phyloP scores from a whole-genome alignment of 2,329 filamentous ascomycete species.

The Exophiala mesophila region DNA sequence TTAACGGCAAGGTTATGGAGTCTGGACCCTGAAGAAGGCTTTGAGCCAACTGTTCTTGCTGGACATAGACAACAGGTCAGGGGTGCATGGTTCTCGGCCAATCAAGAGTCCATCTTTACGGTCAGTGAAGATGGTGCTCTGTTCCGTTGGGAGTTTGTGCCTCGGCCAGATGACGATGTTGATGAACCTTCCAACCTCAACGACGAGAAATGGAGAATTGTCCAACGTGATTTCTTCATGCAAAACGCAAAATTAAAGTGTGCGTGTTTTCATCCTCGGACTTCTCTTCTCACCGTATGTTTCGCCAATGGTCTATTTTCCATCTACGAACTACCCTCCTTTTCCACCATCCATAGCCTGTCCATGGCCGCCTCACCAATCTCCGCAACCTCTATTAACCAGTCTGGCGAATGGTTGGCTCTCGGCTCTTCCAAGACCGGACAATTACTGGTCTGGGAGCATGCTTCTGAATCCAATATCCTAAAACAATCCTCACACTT shows the following conservation, averaged over 20 bases:
- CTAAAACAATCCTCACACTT: constrained; percentile 97
- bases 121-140: constrained; percentile 96
- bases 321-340: constrained; percentile 91
- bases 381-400: constrained; percentile 90
- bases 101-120: constrained; percentile 94
- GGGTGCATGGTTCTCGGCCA: constrained; percentile 92
- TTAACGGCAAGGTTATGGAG: constrained; percentile 95
- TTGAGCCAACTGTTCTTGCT: constrained; percentile 80
- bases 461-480: constrained; percentile 98
- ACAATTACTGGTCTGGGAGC: constrained; percentile 97
- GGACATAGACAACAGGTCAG: constrained; percentile 87
- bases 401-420: constrained; percentile 91
- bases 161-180: constrained; percentile 53
- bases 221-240: constrained; percentile 89
- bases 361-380: constrained; percentile 96
- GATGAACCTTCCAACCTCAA: constrained; percentile 58
- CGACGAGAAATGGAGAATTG: constrained; percentile 79
- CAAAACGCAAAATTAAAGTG: constrained; percentile 85
- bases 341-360: constrained; percentile 86
- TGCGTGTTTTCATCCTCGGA: constrained; percentile 79
- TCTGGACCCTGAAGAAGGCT: constrained; percentile 77
- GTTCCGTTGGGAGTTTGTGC: constrained; percentile 84
- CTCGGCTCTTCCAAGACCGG: constrained; percentile 94
- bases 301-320: constrained; percentile 94
- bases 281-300: constrained; percentile 89